phyloP scores from a whole-genome alignment of 352 stramenopile genomes.

The Pythium inflatum region DNA sequence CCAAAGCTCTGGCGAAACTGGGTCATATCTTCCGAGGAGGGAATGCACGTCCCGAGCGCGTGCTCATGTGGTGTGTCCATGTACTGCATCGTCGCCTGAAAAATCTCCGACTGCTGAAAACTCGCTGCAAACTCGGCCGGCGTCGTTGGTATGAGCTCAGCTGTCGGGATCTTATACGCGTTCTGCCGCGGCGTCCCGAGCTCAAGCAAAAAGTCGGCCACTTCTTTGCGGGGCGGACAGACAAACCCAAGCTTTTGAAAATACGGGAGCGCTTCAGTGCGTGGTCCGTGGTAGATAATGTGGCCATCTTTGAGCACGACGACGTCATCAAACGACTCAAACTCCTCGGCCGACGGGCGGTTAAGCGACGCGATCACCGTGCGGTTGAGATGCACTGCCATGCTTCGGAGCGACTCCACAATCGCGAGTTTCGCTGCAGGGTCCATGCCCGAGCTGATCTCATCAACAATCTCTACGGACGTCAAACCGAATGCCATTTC shows the following conservation, averaged over 20 bases:
- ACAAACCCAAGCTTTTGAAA: constrained; percentile 56
- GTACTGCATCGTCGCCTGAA: constrained; percentile 49
- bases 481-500: constrained; percentile 71
- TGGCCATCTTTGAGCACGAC: constrained; percentile 55
- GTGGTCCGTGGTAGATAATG: constrained; percentile 60
- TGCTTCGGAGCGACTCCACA: constrained; percentile 69
- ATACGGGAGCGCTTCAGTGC: constrained; percentile 46
- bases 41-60: not conserved
- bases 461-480: constrained; percentile 73
- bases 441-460: constrained; percentile 91
- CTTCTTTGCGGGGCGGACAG: constrained; percentile 39
- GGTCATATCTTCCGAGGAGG: constrained; percentile 24
- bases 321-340: constrained; percentile 64
- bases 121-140: constrained; percentile 50
- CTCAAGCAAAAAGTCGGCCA: constrained; percentile 43
- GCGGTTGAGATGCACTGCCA: constrained; percentile 48
- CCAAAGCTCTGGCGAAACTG: constrained; percentile 58
- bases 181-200: constrained; percentile 40
- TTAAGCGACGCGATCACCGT: constrained; percentile 54
- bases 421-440: constrained; percentile 89
- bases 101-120: constrained; percentile 59
- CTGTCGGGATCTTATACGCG: constrained; percentile 32
- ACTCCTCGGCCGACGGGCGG: constrained; percentile 52
- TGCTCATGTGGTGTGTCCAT: constrained; percentile 37
- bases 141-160: constrained; percentile 25